These are phyloP conservation scores for Aureobasidium namibiae DNA, from an alignment of 2,329 filamentous ascomycete species.

Conservation along the genomic window DNA sequence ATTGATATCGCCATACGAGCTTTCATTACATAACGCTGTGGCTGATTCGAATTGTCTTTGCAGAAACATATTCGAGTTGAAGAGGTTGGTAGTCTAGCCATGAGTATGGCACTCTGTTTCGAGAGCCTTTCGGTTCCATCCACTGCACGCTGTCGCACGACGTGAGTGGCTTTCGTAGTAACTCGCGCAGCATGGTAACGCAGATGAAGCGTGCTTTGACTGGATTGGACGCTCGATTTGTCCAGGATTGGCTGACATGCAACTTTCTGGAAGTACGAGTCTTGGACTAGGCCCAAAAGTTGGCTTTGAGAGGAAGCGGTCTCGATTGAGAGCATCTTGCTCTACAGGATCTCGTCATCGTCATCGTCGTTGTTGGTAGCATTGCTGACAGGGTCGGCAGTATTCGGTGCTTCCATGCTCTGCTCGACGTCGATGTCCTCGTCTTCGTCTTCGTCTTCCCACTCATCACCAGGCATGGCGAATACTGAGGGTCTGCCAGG, in stretches of 20 bases:
- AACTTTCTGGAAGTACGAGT: no score
- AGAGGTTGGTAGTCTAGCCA: no score
- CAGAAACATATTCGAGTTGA: background rate
- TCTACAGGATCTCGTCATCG: slow-evolving; percentile 14
- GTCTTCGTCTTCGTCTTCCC: background rate
- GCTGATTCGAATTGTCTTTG: background rate
- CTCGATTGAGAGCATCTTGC: background rate
- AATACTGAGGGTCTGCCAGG: slow-evolving; percentile 19
- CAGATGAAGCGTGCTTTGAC: background rate
- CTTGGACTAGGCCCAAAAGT: background rate
- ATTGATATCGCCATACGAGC: background rate
- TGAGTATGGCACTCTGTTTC: background rate
- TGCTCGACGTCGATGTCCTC: background rate
- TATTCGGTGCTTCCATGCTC: background rate
- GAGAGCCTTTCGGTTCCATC: background rate
- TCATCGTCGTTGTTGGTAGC: slow-evolving; percentile 8
- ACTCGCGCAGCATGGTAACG: background rate
- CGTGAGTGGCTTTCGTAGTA: background rate
- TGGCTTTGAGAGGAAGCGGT: background rate
- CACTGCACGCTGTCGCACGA: background rate
- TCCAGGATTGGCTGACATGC: background rate
- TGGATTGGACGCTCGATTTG: background rate
- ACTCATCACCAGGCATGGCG: slow-evolving; percentile 8
- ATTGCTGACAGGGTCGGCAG: background rate
- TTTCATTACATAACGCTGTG: background rate